Conservation (phyloP, 2,329 filamentous ascomycete species). For the Penicillium sp. region DNA sequence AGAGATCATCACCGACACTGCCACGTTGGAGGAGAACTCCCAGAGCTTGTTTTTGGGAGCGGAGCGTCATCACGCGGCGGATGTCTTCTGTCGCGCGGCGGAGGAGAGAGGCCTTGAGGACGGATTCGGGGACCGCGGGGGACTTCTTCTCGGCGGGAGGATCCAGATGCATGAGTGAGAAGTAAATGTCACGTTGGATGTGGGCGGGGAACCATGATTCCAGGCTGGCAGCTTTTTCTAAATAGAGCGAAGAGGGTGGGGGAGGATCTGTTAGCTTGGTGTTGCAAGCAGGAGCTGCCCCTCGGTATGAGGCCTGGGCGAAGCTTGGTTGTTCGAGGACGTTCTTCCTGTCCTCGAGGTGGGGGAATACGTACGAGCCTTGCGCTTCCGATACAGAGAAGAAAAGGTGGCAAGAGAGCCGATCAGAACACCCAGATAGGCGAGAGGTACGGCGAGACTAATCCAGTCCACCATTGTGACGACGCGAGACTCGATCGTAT, state of each 20-base stretch:
- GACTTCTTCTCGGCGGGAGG: constrained; percentile 58
- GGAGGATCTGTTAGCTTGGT: constrained; percentile 12
- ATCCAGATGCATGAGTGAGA: constrained; percentile 79
- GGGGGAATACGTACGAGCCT: constrained; percentile 58
- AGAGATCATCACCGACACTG: constrained; percentile 91
- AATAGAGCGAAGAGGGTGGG: background rate
- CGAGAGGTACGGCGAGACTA: constrained; percentile 77
- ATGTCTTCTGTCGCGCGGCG: constrained; percentile 90
- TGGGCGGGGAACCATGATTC: constrained; percentile 93
- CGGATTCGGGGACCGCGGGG: constrained; percentile 68
- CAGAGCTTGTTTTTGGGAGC: constrained; percentile 81
- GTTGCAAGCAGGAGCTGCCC: background rate
- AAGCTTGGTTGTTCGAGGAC: background rate
- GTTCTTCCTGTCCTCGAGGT: no score
- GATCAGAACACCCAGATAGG: constrained; percentile 81
- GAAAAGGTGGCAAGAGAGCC: constrained; percentile 90
- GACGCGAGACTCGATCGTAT: constrained; percentile 18
- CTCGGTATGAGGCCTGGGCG: background rate
- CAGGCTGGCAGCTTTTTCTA: constrained; percentile 73
- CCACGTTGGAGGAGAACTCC: constrained; percentile 77
- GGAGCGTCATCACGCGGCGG: constrained; percentile 79
- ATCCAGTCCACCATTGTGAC: constrained; percentile 61
- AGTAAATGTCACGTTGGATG: constrained; percentile 87
- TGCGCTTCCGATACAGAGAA: constrained; percentile 84
- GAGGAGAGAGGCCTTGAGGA: constrained; percentile 81